Evolutionary conservation across 352 stramenopile species (phyloP).

Genomic region (Phytophthora constricta): DNA sequence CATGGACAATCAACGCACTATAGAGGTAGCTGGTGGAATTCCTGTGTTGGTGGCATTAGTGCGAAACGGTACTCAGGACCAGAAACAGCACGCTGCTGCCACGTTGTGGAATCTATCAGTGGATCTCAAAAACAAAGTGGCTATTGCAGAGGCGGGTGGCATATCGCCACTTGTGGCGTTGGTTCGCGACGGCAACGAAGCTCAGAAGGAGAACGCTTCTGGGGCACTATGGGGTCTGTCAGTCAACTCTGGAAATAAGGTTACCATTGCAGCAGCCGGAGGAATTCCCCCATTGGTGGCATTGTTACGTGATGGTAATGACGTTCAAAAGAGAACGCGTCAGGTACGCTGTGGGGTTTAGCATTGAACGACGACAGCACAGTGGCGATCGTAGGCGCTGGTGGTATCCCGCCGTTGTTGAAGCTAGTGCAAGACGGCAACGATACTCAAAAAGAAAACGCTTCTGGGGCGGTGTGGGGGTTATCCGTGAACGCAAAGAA

Average conservation of each 20-base stretch:
- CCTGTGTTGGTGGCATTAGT: slow-evolving; percentile 7
- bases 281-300: neutral
- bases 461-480: slow-evolving; percentile 10
- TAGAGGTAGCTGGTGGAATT: slow-evolving; percentile 6
- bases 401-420: neutral
- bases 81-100: slow-evolving; percentile 5
- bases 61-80: neutral
- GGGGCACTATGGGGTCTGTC: neutral
- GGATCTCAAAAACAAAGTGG: neutral
- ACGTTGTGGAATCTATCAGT: slow-evolving; percentile 3
- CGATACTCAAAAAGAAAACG: slow-evolving; percentile 12
- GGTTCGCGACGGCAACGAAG: neutral
- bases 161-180: slow-evolving; percentile 8
- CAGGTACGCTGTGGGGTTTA: neutral
- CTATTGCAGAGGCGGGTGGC: slow-evolving; percentile 2
- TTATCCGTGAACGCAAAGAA: slow-evolving; percentile 11
- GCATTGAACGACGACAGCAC: neutral
- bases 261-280: neutral
- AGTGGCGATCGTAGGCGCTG: neutral
- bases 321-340: neutral
- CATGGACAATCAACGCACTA: neutral
- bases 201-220: slow-evolving; percentile 10
- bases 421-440: neutral
- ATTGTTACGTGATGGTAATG: neutral
- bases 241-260: neutral